These are phyloP conservation scores for Cytidiella melzeri DNA, from an alignment of 768 basidiomycete genomes.

Conservation along the genomic window DNA sequence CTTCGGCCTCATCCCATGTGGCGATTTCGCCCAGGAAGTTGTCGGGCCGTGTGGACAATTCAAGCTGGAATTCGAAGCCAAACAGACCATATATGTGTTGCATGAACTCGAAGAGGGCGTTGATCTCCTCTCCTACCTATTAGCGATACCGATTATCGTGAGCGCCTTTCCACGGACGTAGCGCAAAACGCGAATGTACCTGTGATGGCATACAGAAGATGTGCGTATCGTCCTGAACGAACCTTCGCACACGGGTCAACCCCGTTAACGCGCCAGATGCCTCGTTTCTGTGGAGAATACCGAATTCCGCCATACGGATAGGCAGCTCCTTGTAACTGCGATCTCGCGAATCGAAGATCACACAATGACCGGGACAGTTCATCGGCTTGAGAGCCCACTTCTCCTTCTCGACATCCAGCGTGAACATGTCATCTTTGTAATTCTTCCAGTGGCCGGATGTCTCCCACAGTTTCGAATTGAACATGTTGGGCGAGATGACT, in stretches of 20 bases:
- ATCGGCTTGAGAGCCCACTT: constrained; percentile 95
- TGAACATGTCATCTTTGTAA: constrained; percentile 98
- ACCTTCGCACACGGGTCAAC: constrained; percentile 86
- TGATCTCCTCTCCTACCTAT: constrained; percentile 84
- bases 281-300: constrained; percentile 95
- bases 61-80: constrained; percentile 90
- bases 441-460: constrained; percentile 98
- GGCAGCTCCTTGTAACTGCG: constrained; percentile 94
- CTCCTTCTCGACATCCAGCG: constrained; percentile 92
- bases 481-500: constrained; percentile 99
- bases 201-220: constrained; percentile 96
- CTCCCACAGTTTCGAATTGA: constrained; percentile 94
- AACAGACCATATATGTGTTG: constrained; percentile 89
- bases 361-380: constrained; percentile 97
- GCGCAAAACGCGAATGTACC: constrained; percentile 37
- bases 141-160: not conserved
- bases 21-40: constrained; percentile 86
- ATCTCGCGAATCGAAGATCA: constrained; percentile 93
- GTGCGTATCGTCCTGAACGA: constrained; percentile 98
- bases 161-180: not conserved
- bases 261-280: constrained; percentile 93
- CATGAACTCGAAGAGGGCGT: constrained; percentile 89
- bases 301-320: constrained; percentile 97
- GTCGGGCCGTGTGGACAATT: constrained; percentile 93
- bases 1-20: constrained; percentile 88